Evolutionary conservation across 208 protist species (phyloP), one percentile per base, ranked within the genome.

Genomic region (Wallacemonas rigidus): DNA sequence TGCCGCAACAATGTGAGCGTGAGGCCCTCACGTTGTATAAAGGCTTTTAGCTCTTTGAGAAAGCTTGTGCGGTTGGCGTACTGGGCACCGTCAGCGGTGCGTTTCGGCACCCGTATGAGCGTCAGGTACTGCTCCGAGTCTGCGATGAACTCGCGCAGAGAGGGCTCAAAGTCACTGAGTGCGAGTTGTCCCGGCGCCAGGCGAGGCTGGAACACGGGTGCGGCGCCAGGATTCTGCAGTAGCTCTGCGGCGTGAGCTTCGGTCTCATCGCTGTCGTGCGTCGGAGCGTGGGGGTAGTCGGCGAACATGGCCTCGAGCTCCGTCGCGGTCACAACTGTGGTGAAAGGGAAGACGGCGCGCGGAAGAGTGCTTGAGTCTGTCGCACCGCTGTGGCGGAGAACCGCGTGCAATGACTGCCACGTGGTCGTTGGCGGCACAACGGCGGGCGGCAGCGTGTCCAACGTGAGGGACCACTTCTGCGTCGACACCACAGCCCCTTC

Each of bases 101-200:
- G 9, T 44, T 48, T 67, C 15, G 62, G 62, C 38, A 67, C 47
- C 35, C 41, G 44, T 35, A 54, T 8, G 9, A 47, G 44, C 36
- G 11, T 67, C 41, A 48, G 8, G 62, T 55, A 67, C 62, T 67
- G 41, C 47, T 67, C 62, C 17, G 41, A 17, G 17, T 62, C 56
- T 7, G 7, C 26, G 35, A 35, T 50, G 62, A 67, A 67, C 5
- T 47, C 5, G 3, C n/a, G 62, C 39, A 55, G 8, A 9, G 15
- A 4, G 17, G 40, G 62, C 15, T 47, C 38, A 17, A 62, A 62
- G 8, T 62, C 36, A 38, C 7, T 6, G 35, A 62, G 15, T 8
- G 15, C 9, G 17, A 62, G 62, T 6, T n/a, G 44, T 0, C 41
- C 47, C 5, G 38, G 47, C 43, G 40, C 26, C 40, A 47, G 35